These are phyloP conservation scores for Trichoderma harzianum DNA, from an alignment of 2,329 filamentous ascomycete species.

Conservation along the genomic window DNA sequence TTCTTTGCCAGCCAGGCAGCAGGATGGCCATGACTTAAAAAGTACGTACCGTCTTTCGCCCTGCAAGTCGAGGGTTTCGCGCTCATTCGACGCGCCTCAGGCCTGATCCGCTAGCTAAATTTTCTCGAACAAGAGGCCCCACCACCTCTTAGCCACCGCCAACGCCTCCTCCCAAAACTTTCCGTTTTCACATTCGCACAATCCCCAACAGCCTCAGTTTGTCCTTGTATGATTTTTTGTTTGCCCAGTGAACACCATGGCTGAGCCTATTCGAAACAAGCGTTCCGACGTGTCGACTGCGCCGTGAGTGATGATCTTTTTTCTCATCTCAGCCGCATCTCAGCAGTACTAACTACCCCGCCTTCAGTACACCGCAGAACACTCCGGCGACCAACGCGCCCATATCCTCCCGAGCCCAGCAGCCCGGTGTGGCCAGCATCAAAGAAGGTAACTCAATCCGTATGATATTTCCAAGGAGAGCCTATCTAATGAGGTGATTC, in stretches of 20 bases:
- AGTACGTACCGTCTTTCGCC: slow-evolving; percentile 5
- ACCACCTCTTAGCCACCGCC: slow-evolving; percentile 40
- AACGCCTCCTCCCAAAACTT: slow-evolving; percentile 34
- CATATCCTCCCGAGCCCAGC: slow-evolving; percentile 95
- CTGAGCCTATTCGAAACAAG: slow-evolving; percentile 63
- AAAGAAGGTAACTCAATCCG: slow-evolving; percentile 74
- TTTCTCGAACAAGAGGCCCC: slow-evolving; percentile 35
- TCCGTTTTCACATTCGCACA: slow-evolving; percentile 31
- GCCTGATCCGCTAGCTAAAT: slow-evolving; percentile 33
- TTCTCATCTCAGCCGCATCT: background rate
- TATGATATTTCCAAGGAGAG: background rate
- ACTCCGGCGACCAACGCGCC: slow-evolving; percentile 93
- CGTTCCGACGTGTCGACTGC: slow-evolving; percentile 54
- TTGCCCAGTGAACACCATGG: slow-evolving; percentile 45
- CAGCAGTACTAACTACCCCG: slow-evolving; percentile 38
- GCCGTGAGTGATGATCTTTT: slow-evolving; percentile 47
- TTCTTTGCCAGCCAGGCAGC: background rate
- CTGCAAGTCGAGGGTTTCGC: slow-evolving; percentile 10
- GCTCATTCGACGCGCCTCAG: slow-evolving; percentile 28
- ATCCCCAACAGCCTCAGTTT: slow-evolving; percentile 24
- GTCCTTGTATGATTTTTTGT: slow-evolving; percentile 26
- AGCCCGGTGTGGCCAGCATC: slow-evolving; percentile 90
- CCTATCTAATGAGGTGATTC: slow-evolving; percentile 22
- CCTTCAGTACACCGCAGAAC: slow-evolving; percentile 89
- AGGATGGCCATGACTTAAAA: background rate